phyloP scores from a whole-genome alignment of 2,329 filamentous ascomycete species.

The Diaporthe citri region DNA sequence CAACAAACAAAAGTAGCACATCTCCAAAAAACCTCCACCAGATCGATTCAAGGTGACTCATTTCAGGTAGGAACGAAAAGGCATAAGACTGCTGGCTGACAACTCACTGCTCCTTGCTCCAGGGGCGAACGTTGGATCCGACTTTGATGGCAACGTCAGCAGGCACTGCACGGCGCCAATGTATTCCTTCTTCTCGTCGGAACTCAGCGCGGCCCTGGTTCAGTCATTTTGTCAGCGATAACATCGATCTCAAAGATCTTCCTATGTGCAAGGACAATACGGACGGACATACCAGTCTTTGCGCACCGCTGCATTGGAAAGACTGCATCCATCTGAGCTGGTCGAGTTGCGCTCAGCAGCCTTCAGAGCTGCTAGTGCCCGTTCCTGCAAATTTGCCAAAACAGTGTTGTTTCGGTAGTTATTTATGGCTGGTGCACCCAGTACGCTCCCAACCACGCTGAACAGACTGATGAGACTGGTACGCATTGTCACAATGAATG shows the following conservation, averaged over 20 bases:
- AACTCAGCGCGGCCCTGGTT: neutral
- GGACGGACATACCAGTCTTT: conserved; percentile 4
- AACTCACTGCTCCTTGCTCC: conserved; percentile 1
- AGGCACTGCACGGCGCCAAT: conserved; percentile 20
- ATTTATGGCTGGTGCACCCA: neutral
- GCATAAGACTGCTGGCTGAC: too few species aligned
- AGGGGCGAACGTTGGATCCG: neutral
- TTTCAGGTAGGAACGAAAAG: neutral
- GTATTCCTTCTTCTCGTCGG: conserved; percentile 1
- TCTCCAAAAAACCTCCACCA: too few species aligned
- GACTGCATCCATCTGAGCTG: neutral
- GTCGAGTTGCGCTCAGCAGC: conserved; percentile 10
- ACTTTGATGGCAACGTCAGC: neutral
- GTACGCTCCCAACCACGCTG: neutral
- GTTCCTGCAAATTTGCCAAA: neutral
- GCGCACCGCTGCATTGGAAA: conserved; percentile 4
- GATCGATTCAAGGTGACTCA: neutral
- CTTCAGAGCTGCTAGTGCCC: neutral
- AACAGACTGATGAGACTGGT: neutral
- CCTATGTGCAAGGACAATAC: accelerated
- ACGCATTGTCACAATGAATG: neutral
- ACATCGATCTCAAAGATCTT: too few species aligned
- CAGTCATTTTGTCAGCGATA: neutral
- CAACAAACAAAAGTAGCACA: neutral
- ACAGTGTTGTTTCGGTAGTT: neutral